Evolutionary conservation across 306 rosid species (phyloP).

Genomic region (Sindora glabra): DNA sequence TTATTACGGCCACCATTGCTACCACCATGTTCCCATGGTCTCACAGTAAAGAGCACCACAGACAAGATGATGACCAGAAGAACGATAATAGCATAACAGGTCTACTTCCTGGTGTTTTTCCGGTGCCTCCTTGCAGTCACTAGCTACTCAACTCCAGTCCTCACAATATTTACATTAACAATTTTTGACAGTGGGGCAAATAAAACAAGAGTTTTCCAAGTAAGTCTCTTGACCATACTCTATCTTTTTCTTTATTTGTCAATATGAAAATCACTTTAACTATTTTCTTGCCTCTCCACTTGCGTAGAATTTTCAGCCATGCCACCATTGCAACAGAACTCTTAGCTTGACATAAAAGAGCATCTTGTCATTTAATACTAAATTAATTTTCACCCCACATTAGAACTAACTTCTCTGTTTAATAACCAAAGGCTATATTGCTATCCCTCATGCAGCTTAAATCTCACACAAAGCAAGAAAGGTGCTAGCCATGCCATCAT

Average conservation of each 20-base stretch:
- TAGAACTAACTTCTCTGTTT: background rate
- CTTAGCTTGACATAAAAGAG: background rate
- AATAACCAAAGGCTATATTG: background rate
- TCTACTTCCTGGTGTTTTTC: slow-evolving; percentile 84
- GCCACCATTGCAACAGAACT: background rate
- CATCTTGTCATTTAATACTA: background rate
- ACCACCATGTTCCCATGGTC: slow-evolving; percentile 22
- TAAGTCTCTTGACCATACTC: no score
- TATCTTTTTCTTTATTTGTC: background rate
- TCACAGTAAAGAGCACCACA: slow-evolving; percentile 39
- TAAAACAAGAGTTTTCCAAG: no score
- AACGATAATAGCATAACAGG: slow-evolving; percentile 50
- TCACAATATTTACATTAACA: no score
- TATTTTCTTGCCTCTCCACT: background rate
- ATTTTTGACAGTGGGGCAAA: no score
- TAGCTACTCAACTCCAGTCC: slow-evolving; percentile 49
- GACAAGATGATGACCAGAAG: slow-evolving; percentile 47
- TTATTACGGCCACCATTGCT: slow-evolving; percentile 5
- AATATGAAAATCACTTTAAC: no score
- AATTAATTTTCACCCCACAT: background rate
- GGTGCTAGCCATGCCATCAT: background rate
- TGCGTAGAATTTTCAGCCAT: no score
- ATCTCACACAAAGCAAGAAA: background rate
- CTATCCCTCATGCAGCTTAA: background rate
- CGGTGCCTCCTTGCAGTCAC: slow-evolving; percentile 59